Conservation (phyloP, 2,329 filamentous ascomycete genomes). For the Macrophomina pseudophaseolina region DNA sequence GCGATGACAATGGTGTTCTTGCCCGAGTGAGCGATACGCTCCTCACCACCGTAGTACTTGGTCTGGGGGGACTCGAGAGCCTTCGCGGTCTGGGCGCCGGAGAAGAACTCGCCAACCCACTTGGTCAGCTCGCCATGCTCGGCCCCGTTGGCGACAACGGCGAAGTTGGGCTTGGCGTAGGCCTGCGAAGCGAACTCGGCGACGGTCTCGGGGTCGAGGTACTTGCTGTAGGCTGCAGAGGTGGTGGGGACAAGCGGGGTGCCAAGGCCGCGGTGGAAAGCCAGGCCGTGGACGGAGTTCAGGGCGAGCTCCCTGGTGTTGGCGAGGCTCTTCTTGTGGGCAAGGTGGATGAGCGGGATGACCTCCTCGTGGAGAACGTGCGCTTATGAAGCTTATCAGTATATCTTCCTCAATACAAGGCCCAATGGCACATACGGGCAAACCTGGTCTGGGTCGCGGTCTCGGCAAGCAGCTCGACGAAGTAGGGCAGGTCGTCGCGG, state of each 20-base stretch:
- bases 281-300: conserved; percentile 82
- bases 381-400: conserved; percentile 57
- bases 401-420: conserved; percentile 25
- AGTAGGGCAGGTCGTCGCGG: conserved; percentile 94
- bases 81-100: conserved; percentile 61
- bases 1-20: conserved; percentile 87
- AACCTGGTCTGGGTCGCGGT: conserved; percentile 89
- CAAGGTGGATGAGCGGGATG: conserved; percentile 73
- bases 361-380: conserved; percentile 93
- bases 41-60: conserved; percentile 95
- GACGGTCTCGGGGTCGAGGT: conserved; percentile 77
- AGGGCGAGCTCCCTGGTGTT: conserved; percentile 73
- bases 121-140: conserved; percentile 76
- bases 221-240: conserved; percentile 74
- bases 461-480: conserved; percentile 92
- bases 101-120: conserved; percentile 95
- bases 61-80: conserved; percentile 65
- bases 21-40: conserved; percentile 76
- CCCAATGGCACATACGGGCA: conserved; percentile 57
- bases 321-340: conserved; percentile 73
- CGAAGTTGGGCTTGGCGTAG: conserved; percentile 89
- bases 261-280: conserved; percentile 94
- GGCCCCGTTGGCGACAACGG: conserved; percentile 87
- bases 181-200: conserved; percentile 76
- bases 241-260: conserved; percentile 74